phyloP scores from a whole-genome alignment of 2,329 filamentous ascomycete genomes.

The Penicillium sp. region DNA sequence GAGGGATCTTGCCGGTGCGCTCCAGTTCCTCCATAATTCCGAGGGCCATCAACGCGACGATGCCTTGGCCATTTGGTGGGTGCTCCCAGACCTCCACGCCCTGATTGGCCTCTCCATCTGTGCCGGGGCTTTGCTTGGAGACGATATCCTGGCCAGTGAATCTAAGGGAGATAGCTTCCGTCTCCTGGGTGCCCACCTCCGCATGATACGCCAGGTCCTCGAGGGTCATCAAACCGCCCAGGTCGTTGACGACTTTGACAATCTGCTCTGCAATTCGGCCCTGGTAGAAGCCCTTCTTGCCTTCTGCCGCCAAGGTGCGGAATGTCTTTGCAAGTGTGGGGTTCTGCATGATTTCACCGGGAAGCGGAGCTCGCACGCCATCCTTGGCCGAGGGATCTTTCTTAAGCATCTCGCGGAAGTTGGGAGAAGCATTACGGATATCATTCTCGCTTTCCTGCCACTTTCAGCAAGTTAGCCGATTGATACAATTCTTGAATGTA shows the following conservation, averaged over 20 bases:
- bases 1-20: conserved; percentile 70
- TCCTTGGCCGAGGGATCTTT: conserved; percentile 66
- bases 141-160: conserved; percentile 63
- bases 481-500: not conserved
- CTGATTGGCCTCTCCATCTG: conserved; percentile 39
- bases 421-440: conserved; percentile 76
- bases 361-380: conserved; percentile 71
- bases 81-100: conserved; percentile 90
- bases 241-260: conserved; percentile 72
- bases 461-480: conserved; percentile 47
- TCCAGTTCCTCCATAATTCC: conserved; percentile 89
- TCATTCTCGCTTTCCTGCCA: conserved; percentile 68
- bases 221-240: conserved; percentile 75
- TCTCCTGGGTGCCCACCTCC: conserved; percentile 71
- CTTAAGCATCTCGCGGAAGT: conserved; percentile 85
- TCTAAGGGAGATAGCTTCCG: conserved; percentile 79
- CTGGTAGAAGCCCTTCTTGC: conserved; percentile 88
- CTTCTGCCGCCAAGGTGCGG: conserved; percentile 72
- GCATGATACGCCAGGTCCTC: conserved; percentile 81
- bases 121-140: conserved; percentile 23
- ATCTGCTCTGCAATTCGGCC: conserved; percentile 80
- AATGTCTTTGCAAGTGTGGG: conserved; percentile 80
- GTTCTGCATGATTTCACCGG: conserved; percentile 89
- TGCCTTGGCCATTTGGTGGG: conserved; percentile 93
- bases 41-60: conserved; percentile 90